These are phyloP conservation scores for Oidium heveae DNA, from an alignment of 2,329 filamentous ascomycete genomes.

Conservation along the genomic window DNA sequence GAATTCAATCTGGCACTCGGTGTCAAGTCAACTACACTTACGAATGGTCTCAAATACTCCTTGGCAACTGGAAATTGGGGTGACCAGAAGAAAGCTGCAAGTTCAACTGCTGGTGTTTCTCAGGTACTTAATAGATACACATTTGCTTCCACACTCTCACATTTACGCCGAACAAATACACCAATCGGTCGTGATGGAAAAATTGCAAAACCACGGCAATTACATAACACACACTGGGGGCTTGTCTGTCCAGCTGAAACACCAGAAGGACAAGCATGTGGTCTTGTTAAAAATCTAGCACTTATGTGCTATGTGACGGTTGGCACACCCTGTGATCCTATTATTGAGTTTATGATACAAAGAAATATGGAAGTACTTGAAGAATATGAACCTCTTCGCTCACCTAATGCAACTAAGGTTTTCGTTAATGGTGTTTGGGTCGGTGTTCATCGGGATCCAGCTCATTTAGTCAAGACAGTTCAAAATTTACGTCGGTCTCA, in stretches of 20 bases:
- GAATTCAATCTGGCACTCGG: constrained; percentile 82
- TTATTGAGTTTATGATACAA: constrained; percentile 87
- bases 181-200: constrained; percentile 95
- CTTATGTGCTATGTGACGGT: constrained; percentile 98
- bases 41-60: constrained; percentile 88
- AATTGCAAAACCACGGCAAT: constrained; percentile 86
- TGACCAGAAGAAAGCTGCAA: constrained; percentile 94
- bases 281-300: constrained; percentile 90
- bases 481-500: constrained; percentile 55
- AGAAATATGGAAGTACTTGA: constrained; percentile 91
- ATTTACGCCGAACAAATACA: constrained; percentile 91
- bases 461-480: constrained; percentile 58
- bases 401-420: constrained; percentile 85
- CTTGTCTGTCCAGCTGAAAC: constrained; percentile 93
- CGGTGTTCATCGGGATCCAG: constrained; percentile 74
- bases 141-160: constrained; percentile 84
- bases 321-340: constrained; percentile 69
- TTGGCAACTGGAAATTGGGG: constrained; percentile 97
- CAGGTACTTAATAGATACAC: constrained; percentile 97
- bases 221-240: constrained; percentile 98
- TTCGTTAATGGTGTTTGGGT: constrained; percentile 98
- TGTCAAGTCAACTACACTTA: constrained; percentile 74
- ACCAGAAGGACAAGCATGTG: constrained; percentile 93
- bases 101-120: constrained; percentile 85
- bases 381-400: constrained; percentile 68